Evolutionary conservation across 805 yeast genomes (phyloP).

Genomic region (Candida golubevii): DNA sequence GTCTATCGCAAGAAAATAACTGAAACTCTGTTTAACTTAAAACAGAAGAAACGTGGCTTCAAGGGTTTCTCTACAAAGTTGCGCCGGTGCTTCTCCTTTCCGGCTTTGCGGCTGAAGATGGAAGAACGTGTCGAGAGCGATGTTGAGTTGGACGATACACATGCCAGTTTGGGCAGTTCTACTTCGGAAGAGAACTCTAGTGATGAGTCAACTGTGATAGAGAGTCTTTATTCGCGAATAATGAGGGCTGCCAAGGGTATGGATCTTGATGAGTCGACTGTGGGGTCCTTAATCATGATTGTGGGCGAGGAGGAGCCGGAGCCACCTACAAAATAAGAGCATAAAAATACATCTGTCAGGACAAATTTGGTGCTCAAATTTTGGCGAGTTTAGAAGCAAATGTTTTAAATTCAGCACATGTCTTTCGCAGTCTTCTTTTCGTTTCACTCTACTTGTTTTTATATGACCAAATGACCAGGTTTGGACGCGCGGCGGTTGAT

Average conservation of each 20-base stretch:
- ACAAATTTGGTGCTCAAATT: too few species aligned
- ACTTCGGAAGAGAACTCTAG: not conserved
- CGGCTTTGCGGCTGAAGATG: not conserved
- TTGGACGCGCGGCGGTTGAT: too few species aligned
- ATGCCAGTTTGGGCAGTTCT: not conserved
- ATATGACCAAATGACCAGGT: too few species aligned
- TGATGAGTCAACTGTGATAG: not conserved
- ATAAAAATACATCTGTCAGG: too few species aligned
- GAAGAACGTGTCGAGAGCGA: not conserved
- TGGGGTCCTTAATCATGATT: constrained; percentile 11
- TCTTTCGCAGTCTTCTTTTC: too few species aligned
- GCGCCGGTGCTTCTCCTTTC: constrained; percentile 3
- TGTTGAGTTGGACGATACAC: not conserved
- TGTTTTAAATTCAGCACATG: too few species aligned
- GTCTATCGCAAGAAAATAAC: not conserved
- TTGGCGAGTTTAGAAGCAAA: too few species aligned
- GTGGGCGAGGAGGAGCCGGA: constrained; percentile 3
- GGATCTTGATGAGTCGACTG: constrained; percentile 12
- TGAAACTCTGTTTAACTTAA: not conserved
- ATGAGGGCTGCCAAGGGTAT: constrained; percentile 7
- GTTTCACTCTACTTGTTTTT: too few species aligned
- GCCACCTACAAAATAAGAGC: too few species aligned
- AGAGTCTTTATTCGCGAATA: constrained; percentile 5
- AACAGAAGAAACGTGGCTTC: constrained; percentile 2
- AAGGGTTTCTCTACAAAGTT: constrained; percentile 3